Base-by-base conservation (phyloP, 345 rosid species). In the Acer yangbiense region DNA sequence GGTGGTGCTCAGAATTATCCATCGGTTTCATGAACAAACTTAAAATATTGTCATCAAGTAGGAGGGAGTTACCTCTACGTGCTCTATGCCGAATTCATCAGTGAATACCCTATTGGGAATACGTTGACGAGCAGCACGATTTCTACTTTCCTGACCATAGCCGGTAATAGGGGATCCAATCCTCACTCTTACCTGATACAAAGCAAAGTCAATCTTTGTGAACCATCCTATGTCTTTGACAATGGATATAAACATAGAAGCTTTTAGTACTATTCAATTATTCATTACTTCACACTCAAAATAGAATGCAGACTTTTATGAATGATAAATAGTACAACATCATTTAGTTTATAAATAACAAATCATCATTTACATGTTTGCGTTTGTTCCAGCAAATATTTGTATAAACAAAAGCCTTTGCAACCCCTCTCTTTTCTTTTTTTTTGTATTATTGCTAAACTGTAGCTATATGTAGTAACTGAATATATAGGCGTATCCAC, bases 91-190 rank as follows among this genome's bases (percentile, higher is more conserved):
- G 63, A 91, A 92, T 81, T 94, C 99, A 84, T 96, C 99, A 2
- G 93, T 91, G 78, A 83, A 94, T 71, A 87, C 62, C 83, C 85
- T 91, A 79, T 91, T 87, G 3, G 97, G 97, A 74, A 96, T 94
- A 43, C 92, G 93, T 80, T 96, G 99, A 65, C 99, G 97, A 58
- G 98, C 98, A 72, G 94, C 97, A 43, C 99, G 94, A 80, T 96
- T 96, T 82, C 97, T 89, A 60, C 91, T 91, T 86, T 96, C 99
- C 77, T 94, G 98, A 77, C 98, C 99, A 81, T 92, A 96, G 50
- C 99, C 99, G 20, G 91, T 96, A 78, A 96, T 91, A 17, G 99
- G 99, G 18, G 95, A 87, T 83, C 99, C 99, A 82, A 96, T 94
- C 88, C 99, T 89, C 78, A 92, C 91, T 82, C 95, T 87, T 29